Percentiles rank a stretch among this genome's conserved stretches.
phyloP scores from a whole-genome alignment of 2,329 filamentous ascomycete genomes.

The Neurospora sp. region DNA sequence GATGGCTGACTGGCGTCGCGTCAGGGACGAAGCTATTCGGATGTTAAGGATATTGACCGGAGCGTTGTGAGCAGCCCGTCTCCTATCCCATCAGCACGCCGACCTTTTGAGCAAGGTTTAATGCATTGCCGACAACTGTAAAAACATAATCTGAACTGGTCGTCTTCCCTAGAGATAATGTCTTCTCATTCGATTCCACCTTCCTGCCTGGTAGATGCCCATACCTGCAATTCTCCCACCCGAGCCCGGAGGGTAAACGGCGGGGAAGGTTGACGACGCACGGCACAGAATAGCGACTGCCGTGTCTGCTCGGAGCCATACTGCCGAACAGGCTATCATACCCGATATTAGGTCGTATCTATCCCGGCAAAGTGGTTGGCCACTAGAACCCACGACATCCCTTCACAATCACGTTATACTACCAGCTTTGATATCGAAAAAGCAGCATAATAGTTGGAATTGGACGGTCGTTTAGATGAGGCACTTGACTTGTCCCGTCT shows the following conservation, averaged over 20 bases:
- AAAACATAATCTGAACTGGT: too few relatives aligned
- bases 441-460: not conserved
- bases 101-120: not conserved
- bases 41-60: not conserved
- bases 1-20: not conserved
- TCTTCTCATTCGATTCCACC: not conserved
- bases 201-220: not conserved
- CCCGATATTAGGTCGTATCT: constrained; percentile 10
- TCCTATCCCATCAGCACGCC: not conserved
- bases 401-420: not conserved
- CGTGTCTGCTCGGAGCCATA: constrained; percentile 7
- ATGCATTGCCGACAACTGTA: not conserved
- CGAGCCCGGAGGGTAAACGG: too few relatives aligned
- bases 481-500: constrained; percentile 3
- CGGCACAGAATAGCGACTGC: not conserved
- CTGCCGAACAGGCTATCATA: constrained; percentile 18
- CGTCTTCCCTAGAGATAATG: too few relatives aligned
- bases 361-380: constrained; percentile 9
- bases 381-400: not conserved
- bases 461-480: not conserved
- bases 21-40: not conserved
- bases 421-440: not conserved
- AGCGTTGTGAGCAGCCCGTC: not conserved
- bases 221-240: too few relatives aligned
- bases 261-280: too few relatives aligned